Conservation (phyloP, 1,139 yeast species). For the Saccharomyces hybrid region DNA sequence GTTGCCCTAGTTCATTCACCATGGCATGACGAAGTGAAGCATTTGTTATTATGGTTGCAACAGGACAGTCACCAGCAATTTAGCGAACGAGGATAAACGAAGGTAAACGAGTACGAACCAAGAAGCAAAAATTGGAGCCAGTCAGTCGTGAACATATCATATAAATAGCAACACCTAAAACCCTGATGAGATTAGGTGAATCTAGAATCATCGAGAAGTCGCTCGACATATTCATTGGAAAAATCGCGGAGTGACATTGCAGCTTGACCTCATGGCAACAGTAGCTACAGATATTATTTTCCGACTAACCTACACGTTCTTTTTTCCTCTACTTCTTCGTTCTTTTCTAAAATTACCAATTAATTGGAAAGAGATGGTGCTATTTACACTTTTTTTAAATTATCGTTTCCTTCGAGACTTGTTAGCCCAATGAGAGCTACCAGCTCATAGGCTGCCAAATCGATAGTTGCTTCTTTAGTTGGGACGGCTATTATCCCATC, state of each 20-base stretch:
- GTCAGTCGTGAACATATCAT: not conserved
- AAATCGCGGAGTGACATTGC: not conserved
- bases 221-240: not conserved
- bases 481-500: not conserved
- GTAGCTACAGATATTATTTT: not conserved
- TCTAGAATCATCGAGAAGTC: not conserved
- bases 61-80: not conserved
- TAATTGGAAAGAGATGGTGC: not conserved
- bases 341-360: not conserved
- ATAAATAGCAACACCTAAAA: not conserved
- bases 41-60: not conserved
- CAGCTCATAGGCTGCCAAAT: not conserved
- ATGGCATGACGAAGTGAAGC: not conserved
- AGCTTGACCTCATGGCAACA: not conserved
- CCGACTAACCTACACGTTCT: not conserved
- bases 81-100: not conserved
- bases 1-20: not conserved
- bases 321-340: not conserved
- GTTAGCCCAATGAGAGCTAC: not conserved
- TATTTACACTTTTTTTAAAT: not conserved
- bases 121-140: not conserved
- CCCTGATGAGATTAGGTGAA: not conserved
- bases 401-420: not conserved
- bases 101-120: not conserved
- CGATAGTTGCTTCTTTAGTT: not conserved